Conservation (phyloP, 805 yeast genomes). For the Suhomyces prunicola region DNA sequence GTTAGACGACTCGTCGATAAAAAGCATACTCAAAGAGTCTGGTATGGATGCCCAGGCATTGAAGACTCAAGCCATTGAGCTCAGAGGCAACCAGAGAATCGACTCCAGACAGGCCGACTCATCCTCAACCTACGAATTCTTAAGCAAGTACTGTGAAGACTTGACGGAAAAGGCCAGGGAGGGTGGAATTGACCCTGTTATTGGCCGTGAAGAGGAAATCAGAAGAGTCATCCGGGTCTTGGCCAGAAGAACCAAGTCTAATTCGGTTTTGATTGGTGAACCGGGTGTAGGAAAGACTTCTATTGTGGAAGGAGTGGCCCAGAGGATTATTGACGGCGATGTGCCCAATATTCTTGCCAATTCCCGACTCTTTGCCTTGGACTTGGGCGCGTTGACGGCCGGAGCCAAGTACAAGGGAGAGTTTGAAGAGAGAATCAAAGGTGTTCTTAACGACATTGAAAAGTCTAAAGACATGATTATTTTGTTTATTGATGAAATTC, state of each 20-base stretch:
- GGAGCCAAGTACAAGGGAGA: conserved; percentile 99
- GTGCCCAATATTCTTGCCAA: conserved; percentile 85
- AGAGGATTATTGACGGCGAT: conserved; percentile 91
- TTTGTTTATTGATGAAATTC: conserved; percentile 94
- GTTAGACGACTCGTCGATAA: conserved; percentile 71
- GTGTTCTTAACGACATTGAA: conserved; percentile 91
- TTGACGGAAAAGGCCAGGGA: conserved; percentile 89
- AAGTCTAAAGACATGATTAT: conserved; percentile 82
- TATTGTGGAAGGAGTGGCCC: conserved; percentile 98
- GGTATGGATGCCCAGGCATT: conserved; percentile 66
- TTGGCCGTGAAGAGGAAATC: conserved; percentile 98
- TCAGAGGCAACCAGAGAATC: conserved; percentile 88
- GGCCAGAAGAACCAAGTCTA: conserved; percentile 96
- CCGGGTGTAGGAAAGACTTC: conserved; percentile 99
- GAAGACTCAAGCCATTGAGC: conserved; percentile 70
- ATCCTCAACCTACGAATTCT: conserved; percentile 75
- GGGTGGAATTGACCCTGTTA: conserved; percentile 96
- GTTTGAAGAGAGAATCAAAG: conserved; percentile 96
- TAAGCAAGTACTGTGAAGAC: conserved; percentile 87
- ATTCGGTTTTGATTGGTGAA: conserved; percentile 95
- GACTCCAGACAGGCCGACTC: conserved; percentile 95
- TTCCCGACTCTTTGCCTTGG: conserved; percentile 81
- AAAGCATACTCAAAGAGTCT: conserved; percentile 69
- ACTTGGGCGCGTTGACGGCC: conserved; percentile 94
- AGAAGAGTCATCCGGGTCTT: conserved; percentile 91